phyloP scores from a whole-genome alignment of 2,329 filamentous ascomycete species.

The Colletotrichum sp. region DNA sequence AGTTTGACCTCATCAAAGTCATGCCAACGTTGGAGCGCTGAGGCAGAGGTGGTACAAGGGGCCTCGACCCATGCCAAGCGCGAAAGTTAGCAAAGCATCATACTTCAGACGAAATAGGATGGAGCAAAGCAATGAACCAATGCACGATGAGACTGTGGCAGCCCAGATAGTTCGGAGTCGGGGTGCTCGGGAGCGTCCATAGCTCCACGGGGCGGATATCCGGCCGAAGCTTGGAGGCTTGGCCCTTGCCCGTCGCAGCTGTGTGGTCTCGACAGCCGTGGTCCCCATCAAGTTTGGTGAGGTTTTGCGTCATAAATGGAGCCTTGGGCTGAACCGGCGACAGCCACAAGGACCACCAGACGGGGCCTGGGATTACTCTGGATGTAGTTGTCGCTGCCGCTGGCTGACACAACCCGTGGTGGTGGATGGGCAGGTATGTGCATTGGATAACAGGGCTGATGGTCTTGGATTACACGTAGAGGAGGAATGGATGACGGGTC shows the following conservation, averaged over 20 bases:
- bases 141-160: neutral
- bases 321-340: neutral
- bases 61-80: neutral
- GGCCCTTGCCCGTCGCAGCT: neutral
- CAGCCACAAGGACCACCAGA: neutral
- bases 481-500: neutral
- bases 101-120: neutral
- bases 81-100: neutral
- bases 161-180: neutral
- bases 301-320: conserved; percentile 4
- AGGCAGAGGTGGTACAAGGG: neutral
- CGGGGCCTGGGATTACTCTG: neutral
- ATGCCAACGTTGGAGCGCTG: neutral
- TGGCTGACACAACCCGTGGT: neutral
- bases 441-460: neutral
- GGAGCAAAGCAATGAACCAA: neutral
- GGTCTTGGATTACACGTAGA: neutral
- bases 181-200: neutral
- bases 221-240: conserved; percentile 10
- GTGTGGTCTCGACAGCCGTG: neutral
- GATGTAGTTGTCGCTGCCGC: neutral
- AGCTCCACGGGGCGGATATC: conserved; percentile 5
- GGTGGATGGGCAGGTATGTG: neutral
- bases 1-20: neutral
- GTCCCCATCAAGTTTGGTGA: neutral